Conservation (phyloP, 2,329 filamentous ascomycete genomes). For the Tricladium varicosporioides region DNA sequence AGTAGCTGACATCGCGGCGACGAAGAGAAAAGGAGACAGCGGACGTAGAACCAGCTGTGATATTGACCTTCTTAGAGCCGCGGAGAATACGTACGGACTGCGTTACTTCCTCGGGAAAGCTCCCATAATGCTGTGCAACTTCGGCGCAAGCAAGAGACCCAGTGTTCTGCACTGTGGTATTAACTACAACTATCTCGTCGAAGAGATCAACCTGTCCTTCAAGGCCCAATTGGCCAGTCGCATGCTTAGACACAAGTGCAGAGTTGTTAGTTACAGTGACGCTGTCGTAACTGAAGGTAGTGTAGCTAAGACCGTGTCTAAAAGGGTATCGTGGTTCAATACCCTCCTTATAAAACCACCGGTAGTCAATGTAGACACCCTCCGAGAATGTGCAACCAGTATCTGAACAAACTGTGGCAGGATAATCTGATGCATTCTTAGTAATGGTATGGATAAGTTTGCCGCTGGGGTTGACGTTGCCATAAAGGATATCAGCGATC, state of each 20-base stretch:
- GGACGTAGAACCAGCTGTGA: constrained; percentile 24
- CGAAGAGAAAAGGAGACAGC: constrained; percentile 39
- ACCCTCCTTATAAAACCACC: constrained; percentile 43
- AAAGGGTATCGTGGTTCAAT: constrained; percentile 37
- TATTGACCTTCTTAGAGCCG: constrained; percentile 30
- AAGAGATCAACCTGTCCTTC: constrained; percentile 60
- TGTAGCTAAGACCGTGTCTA: constrained; percentile 52
- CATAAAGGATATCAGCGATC: constrained; percentile 52
- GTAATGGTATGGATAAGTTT: constrained; percentile 81
- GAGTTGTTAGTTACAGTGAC: constrained; percentile 27
- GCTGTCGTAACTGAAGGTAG: constrained; percentile 41
- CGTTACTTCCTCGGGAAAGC: constrained; percentile 44
- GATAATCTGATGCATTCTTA: constrained; percentile 49
- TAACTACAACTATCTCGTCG: constrained; percentile 55
- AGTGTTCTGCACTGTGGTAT: constrained; percentile 57
- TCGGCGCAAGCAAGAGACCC: constrained; percentile 52
- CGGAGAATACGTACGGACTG: background rate
- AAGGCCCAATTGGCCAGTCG: constrained; percentile 1
- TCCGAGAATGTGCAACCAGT: constrained; percentile 40
- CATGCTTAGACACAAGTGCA: background rate
- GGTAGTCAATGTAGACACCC: constrained; percentile 49
- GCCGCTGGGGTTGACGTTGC: constrained; percentile 60
- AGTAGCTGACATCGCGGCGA: constrained; percentile 51
- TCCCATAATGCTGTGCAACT: constrained; percentile 45
- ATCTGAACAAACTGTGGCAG: constrained; percentile 30